Percentiles rank a stretch among this genome's conserved stretches.
phyloP scores from a whole-genome alignment of 345 rosid species.

The Anastatica hierochuntica region DNA sequence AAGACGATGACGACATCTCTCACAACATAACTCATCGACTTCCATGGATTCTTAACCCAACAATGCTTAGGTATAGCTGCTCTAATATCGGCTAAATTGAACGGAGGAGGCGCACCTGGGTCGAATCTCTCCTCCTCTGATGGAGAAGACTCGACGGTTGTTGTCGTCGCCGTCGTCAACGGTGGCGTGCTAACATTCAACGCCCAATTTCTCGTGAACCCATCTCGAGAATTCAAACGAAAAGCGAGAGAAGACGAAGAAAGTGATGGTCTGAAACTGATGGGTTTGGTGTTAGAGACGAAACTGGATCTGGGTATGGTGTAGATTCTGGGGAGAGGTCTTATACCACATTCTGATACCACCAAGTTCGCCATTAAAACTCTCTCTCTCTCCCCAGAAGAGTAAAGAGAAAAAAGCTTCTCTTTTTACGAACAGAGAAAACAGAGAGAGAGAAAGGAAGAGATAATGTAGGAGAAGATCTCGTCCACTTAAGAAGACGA shows the following conservation, averaged over 20 bases:
- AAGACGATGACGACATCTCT: constrained; percentile 57
- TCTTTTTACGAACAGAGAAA: constrained; percentile 10
- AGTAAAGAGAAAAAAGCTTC: constrained; percentile 1
- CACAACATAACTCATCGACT: constrained; percentile 59
- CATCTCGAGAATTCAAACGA: constrained; percentile 12
- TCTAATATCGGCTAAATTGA: constrained; percentile 48
- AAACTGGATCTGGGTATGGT: constrained; percentile 36
- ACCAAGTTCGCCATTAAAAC: constrained; percentile 64
- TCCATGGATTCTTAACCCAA: constrained; percentile 75
- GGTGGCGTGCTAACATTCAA: constrained; percentile 52
- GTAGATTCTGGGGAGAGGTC: constrained; percentile 49
- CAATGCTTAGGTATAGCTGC: constrained; percentile 79
- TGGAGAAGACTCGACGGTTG: neutral
- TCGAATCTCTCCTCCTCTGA: constrained; percentile 21
- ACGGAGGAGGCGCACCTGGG: constrained; percentile 53
- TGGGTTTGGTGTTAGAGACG: constrained; percentile 21
- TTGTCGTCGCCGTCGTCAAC: constrained; percentile 1
- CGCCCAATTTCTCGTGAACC: constrained; percentile 24
- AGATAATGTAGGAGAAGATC: constrained; percentile 15
- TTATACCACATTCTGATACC: constrained; percentile 64
- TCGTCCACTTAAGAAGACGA: too few species aligned
- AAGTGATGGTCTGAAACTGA: constrained; percentile 1
- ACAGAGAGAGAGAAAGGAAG: neutral
- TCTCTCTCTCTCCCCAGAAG: constrained; percentile 19
- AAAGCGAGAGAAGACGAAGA: constrained; percentile 8